Percentiles rank a stretch among this genome's conserved stretches.
These are phyloP conservation scores for Sugiyamaella mastotermitis DNA, from an alignment of 805 yeast species.

Conservation along the genomic window DNA sequence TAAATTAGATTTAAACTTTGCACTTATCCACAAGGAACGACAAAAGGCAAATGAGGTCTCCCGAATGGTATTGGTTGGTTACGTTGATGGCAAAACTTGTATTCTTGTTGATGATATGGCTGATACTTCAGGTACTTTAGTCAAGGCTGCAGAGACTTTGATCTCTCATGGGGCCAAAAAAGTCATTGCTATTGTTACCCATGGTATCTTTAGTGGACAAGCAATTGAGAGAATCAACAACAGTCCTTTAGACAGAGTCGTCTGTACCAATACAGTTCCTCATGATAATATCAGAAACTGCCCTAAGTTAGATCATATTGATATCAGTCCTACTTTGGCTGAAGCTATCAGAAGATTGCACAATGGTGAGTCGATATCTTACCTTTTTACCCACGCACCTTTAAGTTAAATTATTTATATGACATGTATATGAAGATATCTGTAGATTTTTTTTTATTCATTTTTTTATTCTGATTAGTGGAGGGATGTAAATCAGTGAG, in stretches of 20 bases:
- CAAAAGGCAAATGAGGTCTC: constrained; percentile 93
- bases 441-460: no score
- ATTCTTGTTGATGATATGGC: constrained; percentile 96
- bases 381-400: constrained; percentile 70
- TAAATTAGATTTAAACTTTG: constrained; percentile 84
- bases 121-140: constrained; percentile 95
- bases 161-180: constrained; percentile 73
- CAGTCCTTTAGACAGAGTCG: constrained; percentile 63
- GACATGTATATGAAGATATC: no score
- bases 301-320: constrained; percentile 71
- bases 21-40: constrained; percentile 94
- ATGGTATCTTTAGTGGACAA: constrained; percentile 84
- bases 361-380: constrained; percentile 92
- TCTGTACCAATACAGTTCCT: constrained; percentile 93
- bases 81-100: constrained; percentile 77
- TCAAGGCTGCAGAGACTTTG: constrained; percentile 87
- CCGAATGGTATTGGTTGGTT: constrained; percentile 94
- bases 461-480: no score
- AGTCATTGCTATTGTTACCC: constrained; percentile 92
- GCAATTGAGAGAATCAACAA: constrained; percentile 70
- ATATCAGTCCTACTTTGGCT: constrained; percentile 80
- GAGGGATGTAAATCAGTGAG: no score
- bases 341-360: constrained; percentile 93
- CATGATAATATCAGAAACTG: constrained; percentile 58
- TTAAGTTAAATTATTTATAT: no score